Base-by-base conservation (phyloP, 169 alveolate genomes). In the Eimeria tenella region DNA sequence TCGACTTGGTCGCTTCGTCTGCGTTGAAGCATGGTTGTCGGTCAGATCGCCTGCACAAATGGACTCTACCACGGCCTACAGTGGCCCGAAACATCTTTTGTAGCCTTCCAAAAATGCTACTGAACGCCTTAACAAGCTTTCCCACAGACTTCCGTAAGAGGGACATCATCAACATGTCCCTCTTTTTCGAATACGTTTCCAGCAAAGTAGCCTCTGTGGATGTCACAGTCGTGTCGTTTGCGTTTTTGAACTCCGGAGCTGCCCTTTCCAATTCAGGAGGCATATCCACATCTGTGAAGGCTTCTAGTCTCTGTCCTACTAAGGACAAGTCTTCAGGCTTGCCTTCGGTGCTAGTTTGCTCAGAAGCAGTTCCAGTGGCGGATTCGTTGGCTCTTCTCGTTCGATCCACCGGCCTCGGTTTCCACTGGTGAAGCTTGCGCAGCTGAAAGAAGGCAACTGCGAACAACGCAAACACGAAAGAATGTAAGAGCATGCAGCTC, bases 381-480 rank as follows among this genome's bases (percentile, higher is more conserved):
- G 73, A 23, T 56, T 25, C 73, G 8, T 70, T 13, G 73, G 15
- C 74, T 19, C 17, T 81, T 10, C 13, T 25, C n/a, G 89, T 42
- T 9, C 17, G 42, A 13, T 56, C 73, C 21, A 25, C 23, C 73
- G 89, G 23, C 31, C 74, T 17, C 19, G 91, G 91, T 49, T 42
- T 60, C 91, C 91, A 84, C 23, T 42, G 63, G 52, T 84, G 91
- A 53, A 84, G 91, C 65, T 84, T 84, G 4, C 91, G 91, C 91
- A 84, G 81, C 91, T 60, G 17, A 49, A 84, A 84, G 79, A 84
- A 84, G 4, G 81, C 31, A 6, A 71, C 91, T 84, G 91, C 52
- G 74, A 74, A 73, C n/a, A 82, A 60, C 15, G n/a, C n/a, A 63
- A 50, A 60, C 6, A 49, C 42, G 52, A 10, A 84, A 74, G 21